phyloP scores from a whole-genome alignment of 176 grass and related monocot genomes.

The Oryza glumipatula region DNA sequence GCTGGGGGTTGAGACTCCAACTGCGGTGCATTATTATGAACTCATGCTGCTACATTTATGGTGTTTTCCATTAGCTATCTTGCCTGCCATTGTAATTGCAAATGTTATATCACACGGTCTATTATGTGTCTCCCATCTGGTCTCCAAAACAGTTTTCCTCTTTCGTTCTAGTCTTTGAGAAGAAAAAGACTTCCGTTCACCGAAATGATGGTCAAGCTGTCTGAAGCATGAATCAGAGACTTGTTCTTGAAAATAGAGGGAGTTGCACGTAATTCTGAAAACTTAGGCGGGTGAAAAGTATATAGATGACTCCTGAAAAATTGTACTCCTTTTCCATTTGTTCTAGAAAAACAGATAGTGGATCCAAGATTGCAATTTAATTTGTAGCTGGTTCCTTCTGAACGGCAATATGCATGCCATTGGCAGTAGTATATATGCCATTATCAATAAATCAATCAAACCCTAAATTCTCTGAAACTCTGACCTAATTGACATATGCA shows the following conservation, averaged over 20 bases:
- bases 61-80: background rate
- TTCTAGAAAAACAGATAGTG: background rate
- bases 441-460: too few species aligned
- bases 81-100: slow-evolving; percentile 36
- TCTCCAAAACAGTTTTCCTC: slow-evolving; percentile 7
- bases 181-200: slow-evolving; percentile 13
- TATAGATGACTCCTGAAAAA: background rate
- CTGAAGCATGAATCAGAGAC: background rate
- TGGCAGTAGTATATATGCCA: too few species aligned
- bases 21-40: slow-evolving; percentile 16
- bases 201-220: slow-evolving; percentile 31
- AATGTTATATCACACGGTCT: slow-evolving; percentile 30
- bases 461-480: too few species aligned
- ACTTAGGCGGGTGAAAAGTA: background rate
- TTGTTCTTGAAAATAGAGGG: background rate
- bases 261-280: background rate
- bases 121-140: slow-evolving; percentile 14
- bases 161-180: slow-evolving; percentile 30
- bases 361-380: background rate
- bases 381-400: background rate
- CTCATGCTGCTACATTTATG: slow-evolving; percentile 30
- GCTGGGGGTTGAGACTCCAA: slow-evolving; percentile 34
- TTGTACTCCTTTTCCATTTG: background rate
- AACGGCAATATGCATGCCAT: background rate
- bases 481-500: background rate